Conservation (phyloP, 208 protist genomes). For the Leishmania tropica region DNA sequence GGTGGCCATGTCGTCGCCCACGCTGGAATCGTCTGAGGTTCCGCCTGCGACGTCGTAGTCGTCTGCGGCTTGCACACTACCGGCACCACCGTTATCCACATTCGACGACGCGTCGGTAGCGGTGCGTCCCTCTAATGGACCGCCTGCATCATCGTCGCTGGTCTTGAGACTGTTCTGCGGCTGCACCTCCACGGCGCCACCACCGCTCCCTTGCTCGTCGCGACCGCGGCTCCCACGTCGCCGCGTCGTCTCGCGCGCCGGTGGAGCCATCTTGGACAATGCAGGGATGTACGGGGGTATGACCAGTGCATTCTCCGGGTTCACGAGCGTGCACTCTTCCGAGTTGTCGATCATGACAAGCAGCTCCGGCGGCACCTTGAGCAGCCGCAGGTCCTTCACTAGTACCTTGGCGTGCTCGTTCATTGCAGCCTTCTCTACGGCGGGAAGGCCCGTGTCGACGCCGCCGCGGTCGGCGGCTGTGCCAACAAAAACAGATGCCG, state of each 20-base stretch:
- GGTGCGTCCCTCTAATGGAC: background rate
- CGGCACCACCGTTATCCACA: background rate
- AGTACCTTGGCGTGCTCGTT: constrained; percentile 67
- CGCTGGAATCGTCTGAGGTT: constrained; percentile 5
- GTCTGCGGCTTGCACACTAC: background rate
- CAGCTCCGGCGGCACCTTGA: constrained; percentile 84
- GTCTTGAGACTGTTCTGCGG: background rate
- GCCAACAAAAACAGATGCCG: background rate
- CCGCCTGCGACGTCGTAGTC: background rate
- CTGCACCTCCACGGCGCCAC: background rate
- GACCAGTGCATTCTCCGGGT: constrained; percentile 82
- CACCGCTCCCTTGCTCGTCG: background rate
- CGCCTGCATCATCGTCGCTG: background rate
- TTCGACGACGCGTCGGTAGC: background rate
- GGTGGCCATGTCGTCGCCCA: constrained; percentile 19
- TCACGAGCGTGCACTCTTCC: constrained; percentile 77
- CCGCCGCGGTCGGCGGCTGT: background rate
- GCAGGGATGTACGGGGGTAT: constrained; percentile 81
- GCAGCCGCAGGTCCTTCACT: constrained; percentile 81
- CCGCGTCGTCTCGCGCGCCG: constrained; percentile 1
- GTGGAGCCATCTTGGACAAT: constrained; percentile 9
- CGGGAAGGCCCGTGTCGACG: background rate
- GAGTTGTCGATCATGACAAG: constrained; percentile 90
- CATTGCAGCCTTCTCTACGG: constrained; percentile 18
- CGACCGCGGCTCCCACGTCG: constrained; percentile 1